phyloP scores from a whole-genome alignment of 129 eudicot genomes.

The Heracleum sosnowskyi region DNA sequence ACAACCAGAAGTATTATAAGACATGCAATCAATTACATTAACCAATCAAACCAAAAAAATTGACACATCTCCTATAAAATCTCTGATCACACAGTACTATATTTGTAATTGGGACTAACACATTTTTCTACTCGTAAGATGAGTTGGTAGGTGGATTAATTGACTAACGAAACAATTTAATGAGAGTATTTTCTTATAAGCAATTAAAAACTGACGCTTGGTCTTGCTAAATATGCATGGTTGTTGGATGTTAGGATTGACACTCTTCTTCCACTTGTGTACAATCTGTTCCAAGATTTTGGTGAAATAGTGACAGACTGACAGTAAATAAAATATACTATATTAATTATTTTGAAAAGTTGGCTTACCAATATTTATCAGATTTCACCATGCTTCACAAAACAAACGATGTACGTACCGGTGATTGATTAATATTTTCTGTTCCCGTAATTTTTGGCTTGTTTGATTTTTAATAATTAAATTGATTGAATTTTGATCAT shows the following conservation, averaged over 20 bases:
- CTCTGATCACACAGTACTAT: too few relatives aligned
- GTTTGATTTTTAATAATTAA: too few relatives aligned
- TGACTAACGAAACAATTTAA: not conserved
- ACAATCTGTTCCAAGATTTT: not conserved
- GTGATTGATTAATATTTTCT: too few relatives aligned
- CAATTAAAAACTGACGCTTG: not conserved
- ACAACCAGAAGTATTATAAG: too few relatives aligned
- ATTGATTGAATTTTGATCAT: too few relatives aligned
- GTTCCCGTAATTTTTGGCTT: too few relatives aligned
- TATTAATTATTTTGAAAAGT: not conserved
- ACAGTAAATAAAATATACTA: too few relatives aligned
- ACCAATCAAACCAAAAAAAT: too few relatives aligned
- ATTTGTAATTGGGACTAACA: not conserved
- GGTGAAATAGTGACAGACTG: not conserved
- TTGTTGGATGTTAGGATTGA: not conserved
- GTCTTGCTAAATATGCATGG: not conserved
- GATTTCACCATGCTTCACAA: not conserved
- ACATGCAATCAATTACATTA: too few relatives aligned
- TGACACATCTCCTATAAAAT: too few relatives aligned
- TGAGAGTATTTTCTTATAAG: too few relatives aligned
- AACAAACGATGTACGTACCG: not conserved
- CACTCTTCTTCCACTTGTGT: not conserved
- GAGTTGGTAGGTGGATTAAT: not conserved
- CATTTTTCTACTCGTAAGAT: not conserved
- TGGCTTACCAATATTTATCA: not conserved